phyloP scores from a whole-genome alignment of 768 basidiomycete genomes.

The Auricularia heimuer region DNA sequence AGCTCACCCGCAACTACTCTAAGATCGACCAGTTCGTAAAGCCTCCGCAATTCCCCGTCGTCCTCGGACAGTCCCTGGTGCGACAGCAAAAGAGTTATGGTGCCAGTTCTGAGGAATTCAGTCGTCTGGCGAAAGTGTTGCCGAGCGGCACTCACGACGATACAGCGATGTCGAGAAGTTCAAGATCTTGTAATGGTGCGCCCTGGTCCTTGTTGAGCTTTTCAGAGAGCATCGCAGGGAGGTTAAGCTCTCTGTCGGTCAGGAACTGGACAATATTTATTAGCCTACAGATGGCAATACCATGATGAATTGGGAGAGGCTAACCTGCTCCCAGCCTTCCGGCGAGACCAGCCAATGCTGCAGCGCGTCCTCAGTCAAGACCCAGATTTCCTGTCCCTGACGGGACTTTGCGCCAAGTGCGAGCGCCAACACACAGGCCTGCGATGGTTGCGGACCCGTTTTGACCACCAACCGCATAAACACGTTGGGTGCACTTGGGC shows the following conservation, averaged over 20 bases:
- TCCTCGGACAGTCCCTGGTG: constrained; percentile 42
- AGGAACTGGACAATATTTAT: too few species aligned
- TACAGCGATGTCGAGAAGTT: constrained; percentile 59
- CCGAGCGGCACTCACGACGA: constrained; percentile 5
- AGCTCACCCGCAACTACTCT: not conserved
- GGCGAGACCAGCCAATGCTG: constrained; percentile 61
- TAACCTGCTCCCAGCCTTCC: constrained; percentile 54
- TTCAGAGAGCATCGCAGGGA: not conserved
- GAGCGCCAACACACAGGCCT: constrained; percentile 24
- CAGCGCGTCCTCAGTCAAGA: constrained; percentile 52
- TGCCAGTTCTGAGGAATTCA: constrained; percentile 29
- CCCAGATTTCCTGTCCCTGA: constrained; percentile 53
- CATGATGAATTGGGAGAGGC: not conserved
- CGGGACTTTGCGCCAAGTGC: constrained; percentile 32
- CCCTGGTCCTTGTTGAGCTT: not conserved
- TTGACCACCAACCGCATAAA: not conserved
- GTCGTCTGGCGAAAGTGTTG: too few species aligned
- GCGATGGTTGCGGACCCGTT: not conserved
- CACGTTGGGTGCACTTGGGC: constrained; percentile 11
- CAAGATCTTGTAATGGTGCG: constrained; percentile 45
- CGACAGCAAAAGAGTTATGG: constrained; percentile 55
- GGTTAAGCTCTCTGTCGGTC: too few species aligned
- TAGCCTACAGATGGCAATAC: not conserved
- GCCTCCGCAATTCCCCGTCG: constrained; percentile 15
- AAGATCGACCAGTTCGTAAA: constrained; percentile 1